Conservation (phyloP, 192 early-diverging fungal species). For the Coemansia sp. region DNA sequence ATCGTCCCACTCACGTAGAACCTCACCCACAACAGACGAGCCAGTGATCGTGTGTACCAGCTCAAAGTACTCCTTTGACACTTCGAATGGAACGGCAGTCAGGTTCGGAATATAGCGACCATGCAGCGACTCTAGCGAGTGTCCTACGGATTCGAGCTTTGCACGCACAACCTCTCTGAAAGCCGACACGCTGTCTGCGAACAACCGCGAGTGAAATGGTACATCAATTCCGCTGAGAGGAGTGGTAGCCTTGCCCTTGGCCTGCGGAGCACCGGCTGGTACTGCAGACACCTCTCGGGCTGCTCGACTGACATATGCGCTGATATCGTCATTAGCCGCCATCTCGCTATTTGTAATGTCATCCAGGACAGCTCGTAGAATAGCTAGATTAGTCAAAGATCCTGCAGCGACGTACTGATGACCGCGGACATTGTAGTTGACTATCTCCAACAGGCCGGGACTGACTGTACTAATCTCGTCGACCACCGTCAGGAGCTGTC, state of each 20-base stretch:
- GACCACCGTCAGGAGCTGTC: conserved; percentile 60
- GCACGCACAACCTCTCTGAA: conserved; percentile 79
- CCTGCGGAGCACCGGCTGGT: conserved; percentile 60
- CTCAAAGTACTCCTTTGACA: conserved; percentile 74
- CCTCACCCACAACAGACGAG: conserved; percentile 63
- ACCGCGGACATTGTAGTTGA: conserved; percentile 94
- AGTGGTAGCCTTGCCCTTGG: conserved; percentile 84
- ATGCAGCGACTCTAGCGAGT: conserved; percentile 66
- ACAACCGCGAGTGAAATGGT: conserved; percentile 84
- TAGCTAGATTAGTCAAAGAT: conserved; percentile 72
- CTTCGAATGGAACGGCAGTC: conserved; percentile 84
- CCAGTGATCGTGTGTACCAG: conserved; percentile 67
- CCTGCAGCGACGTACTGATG: conserved; percentile 93
- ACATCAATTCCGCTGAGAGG: conserved; percentile 90
- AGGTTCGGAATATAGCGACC: conserved; percentile 93
- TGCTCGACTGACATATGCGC: conserved; percentile 58
- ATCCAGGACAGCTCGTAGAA: conserved; percentile 79
- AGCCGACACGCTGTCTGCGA: conserved; percentile 74
- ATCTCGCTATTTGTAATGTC: conserved; percentile 19
- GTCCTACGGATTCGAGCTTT: conserved; percentile 66
- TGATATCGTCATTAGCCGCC: neutral
- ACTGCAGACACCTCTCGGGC: conserved; percentile 61
- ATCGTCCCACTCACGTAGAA: conserved; percentile 68
- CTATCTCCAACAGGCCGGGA: conserved; percentile 79
- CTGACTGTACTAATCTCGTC: conserved; percentile 69